Evolutionary conservation across 306 rosid genomes (phyloP).

Genomic region (Cucumis cinereus): DNA sequence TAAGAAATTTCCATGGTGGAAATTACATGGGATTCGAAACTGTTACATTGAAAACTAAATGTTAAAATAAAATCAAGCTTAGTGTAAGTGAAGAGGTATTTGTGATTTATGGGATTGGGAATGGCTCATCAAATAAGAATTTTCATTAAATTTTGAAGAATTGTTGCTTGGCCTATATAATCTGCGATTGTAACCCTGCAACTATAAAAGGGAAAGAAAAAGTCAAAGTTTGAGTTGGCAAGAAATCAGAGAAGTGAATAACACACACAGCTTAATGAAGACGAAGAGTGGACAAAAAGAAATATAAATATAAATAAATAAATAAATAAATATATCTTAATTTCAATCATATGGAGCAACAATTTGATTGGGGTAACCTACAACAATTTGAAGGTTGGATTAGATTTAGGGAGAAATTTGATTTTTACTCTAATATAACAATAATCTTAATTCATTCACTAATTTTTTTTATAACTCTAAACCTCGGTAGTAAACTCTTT

Average conservation of each 20-base stretch:
- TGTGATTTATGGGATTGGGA: not conserved
- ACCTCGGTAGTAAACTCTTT: too few relatives aligned
- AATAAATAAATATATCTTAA: too few relatives aligned
- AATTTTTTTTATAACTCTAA: too few relatives aligned
- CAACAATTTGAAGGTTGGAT: too few relatives aligned
- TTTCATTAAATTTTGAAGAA: not conserved
- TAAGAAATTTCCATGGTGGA: not conserved
- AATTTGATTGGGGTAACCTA: too few relatives aligned
- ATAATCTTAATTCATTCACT: too few relatives aligned
- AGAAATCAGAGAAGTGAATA: not conserved
- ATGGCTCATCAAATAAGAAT: not conserved
- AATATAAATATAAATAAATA: not conserved
- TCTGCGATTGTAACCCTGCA: not conserved
- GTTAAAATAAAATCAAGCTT: not conserved
- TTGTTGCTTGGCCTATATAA: not conserved
- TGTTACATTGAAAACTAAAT: constrained; percentile 3
- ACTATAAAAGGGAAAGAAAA: not conserved
- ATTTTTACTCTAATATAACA: too few relatives aligned
- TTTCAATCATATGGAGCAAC: too few relatives aligned
- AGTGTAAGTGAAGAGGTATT: not conserved
- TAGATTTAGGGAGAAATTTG: too few relatives aligned
- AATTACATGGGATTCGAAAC: not conserved
- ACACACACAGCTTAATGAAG: not conserved
- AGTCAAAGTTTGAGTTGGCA: not conserved
- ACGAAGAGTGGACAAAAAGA: not conserved